Conservation (phyloP, 768 basidiomycete genomes). For the Tulasnella sp. region DNA sequence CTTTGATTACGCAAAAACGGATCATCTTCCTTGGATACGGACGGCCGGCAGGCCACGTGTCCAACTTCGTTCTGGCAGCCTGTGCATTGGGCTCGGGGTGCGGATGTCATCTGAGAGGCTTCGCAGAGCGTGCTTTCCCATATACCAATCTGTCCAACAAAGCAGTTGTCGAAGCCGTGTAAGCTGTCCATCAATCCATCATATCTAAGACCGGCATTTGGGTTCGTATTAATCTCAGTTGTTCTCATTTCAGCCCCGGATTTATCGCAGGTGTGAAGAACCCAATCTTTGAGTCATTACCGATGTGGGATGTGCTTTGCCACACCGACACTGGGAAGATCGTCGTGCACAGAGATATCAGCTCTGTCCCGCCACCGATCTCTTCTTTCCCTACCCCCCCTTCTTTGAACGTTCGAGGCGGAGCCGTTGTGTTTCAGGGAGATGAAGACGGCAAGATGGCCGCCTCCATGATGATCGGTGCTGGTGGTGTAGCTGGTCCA, state of each 20-base stretch:
- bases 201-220: too few species aligned
- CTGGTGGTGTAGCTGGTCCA: not conserved
- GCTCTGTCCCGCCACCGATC: constrained; percentile 27
- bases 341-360: constrained; percentile 78
- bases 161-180: constrained; percentile 57
- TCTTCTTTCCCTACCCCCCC: constrained; percentile 2
- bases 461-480: constrained; percentile 7
- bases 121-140: constrained; percentile 86
- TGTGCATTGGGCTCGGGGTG: constrained; percentile 90
- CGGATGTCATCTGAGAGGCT: constrained; percentile 70
- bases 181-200: constrained; percentile 30
- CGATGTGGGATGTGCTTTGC: constrained; percentile 87
- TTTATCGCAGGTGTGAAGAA: constrained; percentile 97
- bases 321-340: constrained; percentile 83
- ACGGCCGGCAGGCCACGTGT: constrained; percentile 81
- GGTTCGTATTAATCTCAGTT: not conserved
- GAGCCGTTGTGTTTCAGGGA: constrained; percentile 6
- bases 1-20: constrained; percentile 88
- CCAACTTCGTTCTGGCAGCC: constrained; percentile 83
- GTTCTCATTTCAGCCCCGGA: constrained; percentile 49
- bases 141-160: constrained; percentile 72
- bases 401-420: not conserved
- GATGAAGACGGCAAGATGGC: constrained; percentile 11
- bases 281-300: constrained; percentile 82
- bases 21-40: constrained; percentile 90